Conservation (phyloP, 495 filamentous ascomycete species). For the Penicillium waksmanii region DNA sequence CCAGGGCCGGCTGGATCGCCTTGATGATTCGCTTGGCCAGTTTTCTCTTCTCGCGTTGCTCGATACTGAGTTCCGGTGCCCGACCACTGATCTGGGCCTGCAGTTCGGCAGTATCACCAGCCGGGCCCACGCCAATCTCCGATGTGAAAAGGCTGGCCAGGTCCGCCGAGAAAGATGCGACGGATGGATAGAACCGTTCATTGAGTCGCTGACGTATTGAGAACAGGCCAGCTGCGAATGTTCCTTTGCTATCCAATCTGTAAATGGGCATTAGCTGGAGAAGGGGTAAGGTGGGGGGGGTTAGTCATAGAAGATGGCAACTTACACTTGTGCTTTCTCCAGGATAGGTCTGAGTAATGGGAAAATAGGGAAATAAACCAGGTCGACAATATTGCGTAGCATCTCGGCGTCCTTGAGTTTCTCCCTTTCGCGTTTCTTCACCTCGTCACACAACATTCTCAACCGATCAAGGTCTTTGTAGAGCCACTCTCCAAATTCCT, state of each 20-base stretch:
- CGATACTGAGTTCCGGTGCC: slow-evolving; percentile 59
- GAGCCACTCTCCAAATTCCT: slow-evolving; percentile 82
- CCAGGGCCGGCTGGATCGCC: slow-evolving; percentile 73
- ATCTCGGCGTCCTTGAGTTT: slow-evolving; percentile 78
- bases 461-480: slow-evolving; percentile 76
- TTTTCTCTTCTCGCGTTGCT: slow-evolving; percentile 67
- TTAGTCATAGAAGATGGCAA: neutral
- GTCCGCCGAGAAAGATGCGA: slow-evolving; percentile 73
- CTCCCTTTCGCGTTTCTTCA: slow-evolving; percentile 71
- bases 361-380: slow-evolving; percentile 85
- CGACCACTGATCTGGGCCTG: slow-evolving; percentile 58
- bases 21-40: slow-evolving; percentile 85
- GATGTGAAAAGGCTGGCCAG: slow-evolving; percentile 69
- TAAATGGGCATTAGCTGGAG: slow-evolving; percentile 38
- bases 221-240: slow-evolving; percentile 68
- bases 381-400: slow-evolving; percentile 77
- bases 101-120: slow-evolving; percentile 55
- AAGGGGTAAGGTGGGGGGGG: slow-evolving; percentile 16
- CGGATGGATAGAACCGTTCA: slow-evolving; percentile 73
- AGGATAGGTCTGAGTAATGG: slow-evolving; percentile 78
- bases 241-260: slow-evolving; percentile 73
- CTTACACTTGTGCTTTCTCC: slow-evolving; percentile 76
- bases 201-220: slow-evolving; percentile 67
- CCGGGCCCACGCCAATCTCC: slow-evolving; percentile 62
- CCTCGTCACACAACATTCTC: slow-evolving; percentile 64